Base-by-base conservation (phyloP, 2,329 filamentous ascomycete species). In the Mycocentrospora acerina region DNA sequence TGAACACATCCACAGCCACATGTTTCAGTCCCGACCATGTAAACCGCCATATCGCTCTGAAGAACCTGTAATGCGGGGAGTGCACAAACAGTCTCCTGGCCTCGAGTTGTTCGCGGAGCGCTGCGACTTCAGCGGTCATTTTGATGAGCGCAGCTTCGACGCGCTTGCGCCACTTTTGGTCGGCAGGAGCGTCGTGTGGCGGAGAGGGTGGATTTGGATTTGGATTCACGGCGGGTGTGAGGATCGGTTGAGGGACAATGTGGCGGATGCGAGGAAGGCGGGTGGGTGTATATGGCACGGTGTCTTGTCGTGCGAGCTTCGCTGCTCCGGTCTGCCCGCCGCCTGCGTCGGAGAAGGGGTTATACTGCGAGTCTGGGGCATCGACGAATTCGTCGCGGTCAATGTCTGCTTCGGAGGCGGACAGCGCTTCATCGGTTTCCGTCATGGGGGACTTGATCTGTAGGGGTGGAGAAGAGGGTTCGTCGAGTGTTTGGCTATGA, bases 121-220 rank as follows among this genome's bases (percentile, higher is more conserved):
- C 93, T 1, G 93, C 90, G 22, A 98, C 82, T 69, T 98, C 93
- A 12, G 90, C 86, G 4, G 90, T 95, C 71, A 97, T 83, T 55
- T 90, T 88, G 39, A 91, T 88, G 40, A 97, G 76, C 15, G 89
- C 88, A 29, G 83, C 80, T 70, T 97, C 91, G 46, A 97, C 85
- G 54, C 86, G 83, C 43, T 80, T 83, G 35, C 86, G 83, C 88
- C 90, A 95, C 57, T 81, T 82, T 44, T 71, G 67, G 51, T 77
- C 73, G n/a, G 53, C 53, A 16, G 39, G 42, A 14, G 43, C 45
- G 28, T 61, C 53, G 16, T 45, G 15, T 34, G 11, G 27, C 14
- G 2, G 24, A 16, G 24, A 24, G 16, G 12, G 28, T 28, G 30
- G 14, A 10, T 7, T 24, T 22, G 14, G 3, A 16, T 28, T n/a